Conservation (phyloP, 495 filamentous ascomycete genomes). For the Neurospora sp. region DNA sequence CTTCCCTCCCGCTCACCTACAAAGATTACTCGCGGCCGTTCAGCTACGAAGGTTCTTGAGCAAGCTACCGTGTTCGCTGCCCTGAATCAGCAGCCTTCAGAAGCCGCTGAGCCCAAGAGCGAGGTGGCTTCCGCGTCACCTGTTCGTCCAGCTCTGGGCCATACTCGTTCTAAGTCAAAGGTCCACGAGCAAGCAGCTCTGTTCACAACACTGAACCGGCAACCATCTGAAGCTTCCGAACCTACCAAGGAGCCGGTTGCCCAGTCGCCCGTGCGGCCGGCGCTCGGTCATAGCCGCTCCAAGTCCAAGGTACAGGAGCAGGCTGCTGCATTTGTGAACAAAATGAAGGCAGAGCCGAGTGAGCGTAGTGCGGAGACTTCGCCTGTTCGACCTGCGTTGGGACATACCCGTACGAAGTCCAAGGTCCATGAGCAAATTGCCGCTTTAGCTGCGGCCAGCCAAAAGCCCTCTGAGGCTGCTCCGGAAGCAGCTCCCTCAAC, state of each 20-base stretch:
- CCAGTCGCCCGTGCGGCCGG: background rate
- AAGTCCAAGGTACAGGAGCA: background rate
- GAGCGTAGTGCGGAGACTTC: background rate
- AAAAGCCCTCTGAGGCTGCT: constrained; percentile 22
- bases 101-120: constrained; percentile 6
- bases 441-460: constrained; percentile 25
- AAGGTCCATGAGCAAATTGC: constrained; percentile 37
- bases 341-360: background rate
- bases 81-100: constrained; percentile 22
- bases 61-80: constrained; percentile 31
- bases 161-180: constrained; percentile 1
- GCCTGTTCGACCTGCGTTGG: background rate
- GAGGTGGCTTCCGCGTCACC: constrained; percentile 11
- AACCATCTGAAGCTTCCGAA: background rate
- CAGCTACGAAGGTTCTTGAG: constrained; percentile 33
- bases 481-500: constrained; percentile 11
- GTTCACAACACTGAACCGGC: background rate
- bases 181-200: constrained; percentile 2
- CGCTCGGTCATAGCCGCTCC: background rate
- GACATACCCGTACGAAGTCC: constrained; percentile 18
- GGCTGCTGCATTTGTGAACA: background rate
- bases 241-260: background rate
- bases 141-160: background rate
- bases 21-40: constrained; percentile 19
- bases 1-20: constrained; percentile 12